Conservation (phyloP, 371 early-diverging fungal genomes). For the Nematocida major region DNA sequence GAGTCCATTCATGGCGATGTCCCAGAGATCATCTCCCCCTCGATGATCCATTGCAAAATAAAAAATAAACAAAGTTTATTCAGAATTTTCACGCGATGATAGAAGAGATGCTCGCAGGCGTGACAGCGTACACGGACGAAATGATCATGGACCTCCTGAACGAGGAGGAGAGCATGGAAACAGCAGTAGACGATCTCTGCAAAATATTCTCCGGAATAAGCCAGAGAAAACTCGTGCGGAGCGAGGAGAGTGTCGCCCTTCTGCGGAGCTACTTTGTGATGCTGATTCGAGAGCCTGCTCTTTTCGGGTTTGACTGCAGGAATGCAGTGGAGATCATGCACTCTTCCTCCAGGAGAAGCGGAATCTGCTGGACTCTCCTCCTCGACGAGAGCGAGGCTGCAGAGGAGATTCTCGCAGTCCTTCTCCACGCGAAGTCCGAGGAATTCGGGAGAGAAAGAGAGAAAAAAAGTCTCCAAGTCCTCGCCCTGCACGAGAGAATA, state of each 20-base stretch:
- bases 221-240: background rate
- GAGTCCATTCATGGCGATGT: background rate
- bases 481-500: too few species aligned
- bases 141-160: constrained; percentile 4
- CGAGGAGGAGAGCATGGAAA: background rate
- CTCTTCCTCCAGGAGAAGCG: background rate
- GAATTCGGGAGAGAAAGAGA: background rate
- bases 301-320: background rate
- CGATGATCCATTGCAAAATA: constrained; percentile 18
- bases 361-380: background rate
- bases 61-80: constrained; percentile 48
- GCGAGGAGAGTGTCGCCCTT: background rate
- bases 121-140: constrained; percentile 16
- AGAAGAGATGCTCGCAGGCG: constrained; percentile 11
- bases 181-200: background rate
- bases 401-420: constrained; percentile 15
- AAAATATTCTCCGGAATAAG: background rate
- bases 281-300: background rate
- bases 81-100: constrained; percentile 19
- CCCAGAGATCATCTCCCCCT: constrained; percentile 43
- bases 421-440: background rate
- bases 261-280: background rate
- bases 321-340: background rate
- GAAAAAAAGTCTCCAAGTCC: background rate
- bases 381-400: background rate